phyloP scores from a whole-genome alignment of 148 eudicot species.

The Dysphania ambrosioides region DNA sequence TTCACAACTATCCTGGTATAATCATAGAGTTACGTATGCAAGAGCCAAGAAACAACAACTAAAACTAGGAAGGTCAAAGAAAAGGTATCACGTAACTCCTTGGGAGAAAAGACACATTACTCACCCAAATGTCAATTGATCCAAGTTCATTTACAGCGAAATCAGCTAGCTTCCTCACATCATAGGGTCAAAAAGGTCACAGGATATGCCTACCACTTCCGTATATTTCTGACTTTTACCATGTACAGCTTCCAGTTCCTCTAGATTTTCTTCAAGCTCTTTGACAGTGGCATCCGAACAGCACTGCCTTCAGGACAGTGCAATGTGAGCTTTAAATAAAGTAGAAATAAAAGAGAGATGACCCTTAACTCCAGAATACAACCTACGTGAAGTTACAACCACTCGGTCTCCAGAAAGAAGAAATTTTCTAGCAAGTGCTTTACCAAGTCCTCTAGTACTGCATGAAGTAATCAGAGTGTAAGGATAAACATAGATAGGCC shows the following conservation, averaged over 20 bases:
- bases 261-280: conserved; percentile 80
- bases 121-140: conserved; percentile 91
- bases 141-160: conserved; percentile 80
- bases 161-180: conserved; percentile 62
- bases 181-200: conserved; percentile 88
- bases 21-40: not conserved
- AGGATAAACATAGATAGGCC: no score
- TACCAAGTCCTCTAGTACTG: conserved; percentile 98
- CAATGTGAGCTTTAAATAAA: conserved; percentile 19
- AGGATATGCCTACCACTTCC: conserved; percentile 80
- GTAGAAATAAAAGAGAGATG: not conserved
- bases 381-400: conserved; percentile 94
- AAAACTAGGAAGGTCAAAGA: not conserved
- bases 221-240: conserved; percentile 51
- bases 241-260: conserved; percentile 46
- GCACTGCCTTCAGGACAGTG: conserved; percentile 49
- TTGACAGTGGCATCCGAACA: conserved; percentile 64
- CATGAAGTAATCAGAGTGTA: conserved; percentile 26
- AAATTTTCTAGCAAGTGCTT: conserved; percentile 97
- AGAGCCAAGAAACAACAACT: not conserved
- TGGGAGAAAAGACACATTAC: conserved; percentile 23
- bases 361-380: conserved; percentile 18
- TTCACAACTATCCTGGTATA: not conserved
- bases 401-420: conserved; percentile 96
- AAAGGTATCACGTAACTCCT: not conserved